Conservation (phyloP, 352 stramenopile genomes). For the Globisporangium cystogenes region DNA sequence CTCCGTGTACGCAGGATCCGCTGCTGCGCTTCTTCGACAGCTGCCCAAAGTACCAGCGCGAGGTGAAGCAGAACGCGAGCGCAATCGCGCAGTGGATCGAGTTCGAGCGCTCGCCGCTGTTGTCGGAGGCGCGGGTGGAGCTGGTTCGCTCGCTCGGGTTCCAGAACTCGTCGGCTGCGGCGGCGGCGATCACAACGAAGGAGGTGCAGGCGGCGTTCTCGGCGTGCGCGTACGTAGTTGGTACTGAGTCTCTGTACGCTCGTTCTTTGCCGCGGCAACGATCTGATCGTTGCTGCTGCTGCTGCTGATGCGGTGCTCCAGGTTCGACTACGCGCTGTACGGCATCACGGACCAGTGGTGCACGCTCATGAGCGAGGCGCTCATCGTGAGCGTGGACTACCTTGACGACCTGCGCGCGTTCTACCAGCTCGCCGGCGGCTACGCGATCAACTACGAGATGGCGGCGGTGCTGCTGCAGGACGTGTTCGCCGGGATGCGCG, state of each 20-base stretch:
- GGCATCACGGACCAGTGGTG: constrained; percentile 50
- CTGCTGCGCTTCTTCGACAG: constrained; percentile 67
- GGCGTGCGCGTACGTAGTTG: constrained; percentile 47
- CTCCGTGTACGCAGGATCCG: constrained; percentile 23
- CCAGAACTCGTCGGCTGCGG: constrained; percentile 7
- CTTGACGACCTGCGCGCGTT: constrained; percentile 63
- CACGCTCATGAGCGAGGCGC: constrained; percentile 34
- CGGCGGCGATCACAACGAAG: constrained; percentile 19
- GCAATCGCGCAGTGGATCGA: constrained; percentile 29
- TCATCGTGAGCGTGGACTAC: constrained; percentile 52
- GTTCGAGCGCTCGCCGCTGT: constrained; percentile 30
- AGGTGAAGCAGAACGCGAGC: constrained; percentile 54
- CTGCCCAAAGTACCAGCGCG: constrained; percentile 43
- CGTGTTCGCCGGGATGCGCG: constrained; percentile 41
- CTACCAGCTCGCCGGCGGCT: constrained; percentile 51
- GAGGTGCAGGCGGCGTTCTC: constrained; percentile 52
- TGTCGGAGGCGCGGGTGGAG: constrained; percentile 19
- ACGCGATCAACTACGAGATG: constrained; percentile 76
- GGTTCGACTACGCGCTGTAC: constrained; percentile 65
- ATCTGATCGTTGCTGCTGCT: not conserved
- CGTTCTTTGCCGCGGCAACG: not conserved
- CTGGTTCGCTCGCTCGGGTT: constrained; percentile 39
- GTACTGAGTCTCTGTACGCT: not conserved
- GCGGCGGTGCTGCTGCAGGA: constrained; percentile 54
- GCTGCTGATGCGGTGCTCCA: constrained; percentile 4